Conservation (phyloP, 1,284 basidiomycete genomes). For the Caloboletus inedulis region DNA sequence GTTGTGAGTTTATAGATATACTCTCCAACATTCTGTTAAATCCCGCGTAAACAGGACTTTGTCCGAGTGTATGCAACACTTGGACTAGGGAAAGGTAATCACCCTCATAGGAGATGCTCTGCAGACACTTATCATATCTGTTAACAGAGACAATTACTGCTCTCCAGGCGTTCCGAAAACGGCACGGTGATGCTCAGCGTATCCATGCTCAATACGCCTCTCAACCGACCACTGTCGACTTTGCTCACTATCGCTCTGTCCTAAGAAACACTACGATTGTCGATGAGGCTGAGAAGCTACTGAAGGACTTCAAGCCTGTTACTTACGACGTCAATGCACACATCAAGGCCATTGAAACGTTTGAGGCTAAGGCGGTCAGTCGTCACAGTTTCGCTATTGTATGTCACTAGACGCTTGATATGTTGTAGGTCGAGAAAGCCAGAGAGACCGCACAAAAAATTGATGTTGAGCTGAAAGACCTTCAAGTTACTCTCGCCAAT, state of each 20-base stretch:
- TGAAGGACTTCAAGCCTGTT: constrained; percentile 91
- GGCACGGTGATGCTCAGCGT: constrained; percentile 86
- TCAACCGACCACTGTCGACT: constrained; percentile 81
- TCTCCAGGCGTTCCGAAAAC: constrained; percentile 95
- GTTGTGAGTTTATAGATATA: constrained; percentile 51
- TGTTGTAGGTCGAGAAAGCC: constrained; percentile 79
- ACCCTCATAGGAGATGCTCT: neutral
- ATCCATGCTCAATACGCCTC: constrained; percentile 65
- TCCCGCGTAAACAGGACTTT: constrained; percentile 67
- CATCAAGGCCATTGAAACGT: constrained; percentile 95
- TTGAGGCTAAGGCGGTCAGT: constrained; percentile 95
- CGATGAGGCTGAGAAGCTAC: constrained; percentile 88
- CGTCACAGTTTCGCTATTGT: neutral
- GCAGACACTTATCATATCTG: constrained; percentile 2
- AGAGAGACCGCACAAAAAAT: constrained; percentile 91
- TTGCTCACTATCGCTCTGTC: constrained; percentile 87
- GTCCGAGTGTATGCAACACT: constrained; percentile 87
- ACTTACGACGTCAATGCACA: constrained; percentile 94
- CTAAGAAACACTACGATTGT: constrained; percentile 94
- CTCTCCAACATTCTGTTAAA: constrained; percentile 5
- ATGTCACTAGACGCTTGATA: constrained; percentile 1
- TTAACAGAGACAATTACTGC: constrained; percentile 79
- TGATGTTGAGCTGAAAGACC: constrained; percentile 87
- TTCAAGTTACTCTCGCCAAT: constrained; percentile 94
- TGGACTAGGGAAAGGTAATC: constrained; percentile 86